Evolutionary conservation across 805 yeast species (phyloP).

Genomic region (Suhomyces faveliae): DNA sequence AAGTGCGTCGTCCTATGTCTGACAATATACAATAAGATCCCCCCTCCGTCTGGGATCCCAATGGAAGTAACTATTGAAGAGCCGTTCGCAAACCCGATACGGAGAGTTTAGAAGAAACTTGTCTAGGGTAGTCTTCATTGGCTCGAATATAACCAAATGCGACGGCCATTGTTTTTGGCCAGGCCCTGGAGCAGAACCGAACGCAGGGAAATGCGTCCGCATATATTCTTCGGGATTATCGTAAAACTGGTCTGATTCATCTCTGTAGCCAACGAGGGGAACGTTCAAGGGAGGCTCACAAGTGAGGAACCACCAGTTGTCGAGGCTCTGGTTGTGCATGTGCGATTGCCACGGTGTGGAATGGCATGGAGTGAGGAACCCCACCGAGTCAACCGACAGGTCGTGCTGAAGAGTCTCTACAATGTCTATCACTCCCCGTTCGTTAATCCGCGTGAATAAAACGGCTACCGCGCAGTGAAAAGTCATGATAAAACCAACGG

Average conservation of each 20-base stretch:
- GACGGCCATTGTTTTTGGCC: slow-evolving; percentile 58
- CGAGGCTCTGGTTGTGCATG: slow-evolving; percentile 55
- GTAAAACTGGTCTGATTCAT: slow-evolving; percentile 85
- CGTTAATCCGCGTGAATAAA: slow-evolving; percentile 69
- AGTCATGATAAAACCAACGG: slow-evolving; percentile 3
- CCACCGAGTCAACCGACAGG: slow-evolving; percentile 50
- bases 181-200: slow-evolving; percentile 22
- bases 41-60: slow-evolving; percentile 85
- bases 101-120: slow-evolving; percentile 33
- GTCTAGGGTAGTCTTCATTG: slow-evolving; percentile 48
- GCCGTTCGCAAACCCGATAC: slow-evolving; percentile 49
- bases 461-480: slow-evolving; percentile 43
- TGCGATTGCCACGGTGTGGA: slow-evolving; percentile 94
- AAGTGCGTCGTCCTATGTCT: not conserved
- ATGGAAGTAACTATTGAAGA: slow-evolving; percentile 79
- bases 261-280: slow-evolving; percentile 53
- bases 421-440: slow-evolving; percentile 79
- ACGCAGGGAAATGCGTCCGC: slow-evolving; percentile 48
- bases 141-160: slow-evolving; percentile 70
- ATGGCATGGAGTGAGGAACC: slow-evolving; percentile 93
- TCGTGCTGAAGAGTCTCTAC: slow-evolving; percentile 48
- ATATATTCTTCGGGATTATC: slow-evolving; percentile 61
- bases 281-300: slow-evolving; percentile 85
- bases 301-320: slow-evolving; percentile 68
- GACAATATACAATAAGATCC: slow-evolving; percentile 64